phyloP scores from a whole-genome alignment of 352 stramenopile species.

The Phytopythium oedochilum region DNA sequence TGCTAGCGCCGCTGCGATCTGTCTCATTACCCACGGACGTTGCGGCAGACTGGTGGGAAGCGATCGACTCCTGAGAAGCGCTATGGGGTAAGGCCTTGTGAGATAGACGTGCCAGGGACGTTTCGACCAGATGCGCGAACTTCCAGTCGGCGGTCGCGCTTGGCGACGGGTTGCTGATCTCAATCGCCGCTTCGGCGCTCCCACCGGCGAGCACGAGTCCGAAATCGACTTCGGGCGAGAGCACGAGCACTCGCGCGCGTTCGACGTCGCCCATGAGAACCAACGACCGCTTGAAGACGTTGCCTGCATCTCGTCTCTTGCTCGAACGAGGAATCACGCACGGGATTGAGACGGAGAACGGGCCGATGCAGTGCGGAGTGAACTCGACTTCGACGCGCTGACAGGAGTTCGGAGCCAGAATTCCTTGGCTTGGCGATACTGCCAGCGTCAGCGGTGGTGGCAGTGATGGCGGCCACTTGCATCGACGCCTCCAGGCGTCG shows the following conservation, averaged over 20 bases:
- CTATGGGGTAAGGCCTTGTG: slow-evolving; percentile 14
- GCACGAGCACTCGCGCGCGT: slow-evolving; percentile 34
- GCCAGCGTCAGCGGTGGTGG: slow-evolving; percentile 18
- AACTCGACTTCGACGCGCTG: slow-evolving; percentile 25
- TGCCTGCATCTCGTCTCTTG: not conserved
- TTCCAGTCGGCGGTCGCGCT: slow-evolving; percentile 29
- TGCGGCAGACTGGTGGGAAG: slow-evolving; percentile 27
- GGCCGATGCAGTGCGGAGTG: slow-evolving; percentile 29
- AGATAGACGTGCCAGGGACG: not conserved
- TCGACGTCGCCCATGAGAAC: slow-evolving; percentile 45
- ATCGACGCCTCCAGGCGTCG: not conserved
- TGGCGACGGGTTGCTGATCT: slow-evolving; percentile 20
- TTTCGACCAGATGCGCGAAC: slow-evolving; percentile 37
- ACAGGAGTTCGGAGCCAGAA: slow-evolving; percentile 14
- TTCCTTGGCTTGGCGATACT: slow-evolving; percentile 13
- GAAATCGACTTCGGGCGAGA: slow-evolving; percentile 61
- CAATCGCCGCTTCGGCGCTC: slow-evolving; percentile 27
- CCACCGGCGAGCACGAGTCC: slow-evolving; percentile 61
- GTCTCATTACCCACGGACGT: slow-evolving; percentile 35
- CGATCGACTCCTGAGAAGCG: slow-evolving; percentile 52
- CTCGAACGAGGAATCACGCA: slow-evolving; percentile 19
- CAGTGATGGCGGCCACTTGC: not conserved
- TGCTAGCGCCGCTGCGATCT: slow-evolving; percentile 25
- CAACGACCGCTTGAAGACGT: slow-evolving; percentile 41
- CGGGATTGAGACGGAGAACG: slow-evolving; percentile 44